phyloP scores from a whole-genome alignment of 2,329 filamentous ascomycete species.

The Paraphoma chrysanthemicola region DNA sequence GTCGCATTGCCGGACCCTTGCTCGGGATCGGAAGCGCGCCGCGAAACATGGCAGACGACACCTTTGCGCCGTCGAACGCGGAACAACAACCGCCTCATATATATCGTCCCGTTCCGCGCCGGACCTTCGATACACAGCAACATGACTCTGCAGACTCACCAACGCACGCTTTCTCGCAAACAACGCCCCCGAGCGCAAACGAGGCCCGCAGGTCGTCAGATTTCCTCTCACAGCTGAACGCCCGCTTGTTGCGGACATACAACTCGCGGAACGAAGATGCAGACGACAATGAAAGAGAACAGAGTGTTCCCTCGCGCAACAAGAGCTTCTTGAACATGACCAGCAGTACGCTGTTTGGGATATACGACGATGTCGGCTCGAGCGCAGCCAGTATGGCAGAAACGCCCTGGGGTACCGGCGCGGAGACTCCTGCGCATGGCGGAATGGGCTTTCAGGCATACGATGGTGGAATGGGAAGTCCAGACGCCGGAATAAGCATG shows the following conservation, averaged over 20 bases:
- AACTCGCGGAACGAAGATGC: slow-evolving; percentile 31
- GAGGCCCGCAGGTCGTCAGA: slow-evolving; percentile 36
- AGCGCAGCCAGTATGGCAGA: slow-evolving; percentile 59
- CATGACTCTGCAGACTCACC: slow-evolving; percentile 36
- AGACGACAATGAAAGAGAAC: slow-evolving; percentile 19
- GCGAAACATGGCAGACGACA: slow-evolving; percentile 38
- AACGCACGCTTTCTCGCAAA: slow-evolving; percentile 26
- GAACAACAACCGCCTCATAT: slow-evolving; percentile 39
- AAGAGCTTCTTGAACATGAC: slow-evolving; percentile 87
- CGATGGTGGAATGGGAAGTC: slow-evolving; percentile 33
- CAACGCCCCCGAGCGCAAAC: slow-evolving; percentile 24
- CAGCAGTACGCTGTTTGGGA: slow-evolving; percentile 86
- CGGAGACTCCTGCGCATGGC: slow-evolving; percentile 66
- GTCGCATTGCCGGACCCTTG: slow-evolving; percentile 7
- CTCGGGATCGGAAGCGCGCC: neutral
- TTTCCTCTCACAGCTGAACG: slow-evolving; percentile 48
- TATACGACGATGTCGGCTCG: slow-evolving; percentile 67
- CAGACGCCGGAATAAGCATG: slow-evolving; percentile 34
- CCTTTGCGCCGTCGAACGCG: slow-evolving; percentile 25
- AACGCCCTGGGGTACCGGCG: slow-evolving; percentile 81
- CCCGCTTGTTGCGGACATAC: slow-evolving; percentile 40
- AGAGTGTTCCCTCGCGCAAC: slow-evolving; percentile 62
- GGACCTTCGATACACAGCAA: slow-evolving; percentile 34
- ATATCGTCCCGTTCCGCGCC: slow-evolving; percentile 48
- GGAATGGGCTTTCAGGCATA: slow-evolving; percentile 21